A percentile compares a stretch with the other conserved stretches of the same genome.
Evolutionary conservation across 2,329 filamentous ascomycete genomes (phyloP).

Genomic region (Cercospora zeina): DNA sequence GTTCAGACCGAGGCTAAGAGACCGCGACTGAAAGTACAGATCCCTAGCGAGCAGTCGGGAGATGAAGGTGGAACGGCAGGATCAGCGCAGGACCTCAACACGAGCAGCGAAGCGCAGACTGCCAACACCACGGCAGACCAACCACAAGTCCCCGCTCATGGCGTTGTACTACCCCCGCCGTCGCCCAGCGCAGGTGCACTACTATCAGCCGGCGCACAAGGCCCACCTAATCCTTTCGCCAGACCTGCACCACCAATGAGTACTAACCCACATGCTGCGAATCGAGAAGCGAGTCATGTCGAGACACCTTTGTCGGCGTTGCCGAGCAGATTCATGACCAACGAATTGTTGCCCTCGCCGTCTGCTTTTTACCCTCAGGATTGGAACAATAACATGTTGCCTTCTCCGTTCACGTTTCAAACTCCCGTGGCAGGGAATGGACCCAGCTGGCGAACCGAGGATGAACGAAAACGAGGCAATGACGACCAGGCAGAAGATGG

Average conservation of each 20-base stretch:
- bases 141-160: constrained; percentile 47
- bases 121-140: constrained; percentile 47
- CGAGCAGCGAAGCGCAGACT: constrained; percentile 50
- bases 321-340: constrained; percentile 85
- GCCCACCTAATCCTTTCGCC: constrained; percentile 93
- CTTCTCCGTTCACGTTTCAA: constrained; percentile 88
- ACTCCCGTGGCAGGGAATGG: constrained; percentile 63
- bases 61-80: constrained; percentile 74
- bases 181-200: constrained; percentile 85
- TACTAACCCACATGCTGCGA: constrained; percentile 44
- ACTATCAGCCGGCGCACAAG: constrained; percentile 84
- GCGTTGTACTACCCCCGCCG: constrained; percentile 84
- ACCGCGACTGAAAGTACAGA: constrained; percentile 87
- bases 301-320: constrained; percentile 92
- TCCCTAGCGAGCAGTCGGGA: constrained; percentile 79
- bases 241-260: constrained; percentile 74
- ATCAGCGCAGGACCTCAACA: constrained; percentile 59
- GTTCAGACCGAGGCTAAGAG: constrained; percentile 67
- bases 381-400: constrained; percentile 79
- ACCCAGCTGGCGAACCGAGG: constrained; percentile 47
- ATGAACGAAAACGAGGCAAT: constrained; percentile 32
- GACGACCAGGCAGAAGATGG: constrained; percentile 33
- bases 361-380: constrained; percentile 83
- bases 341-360: constrained; percentile 84
- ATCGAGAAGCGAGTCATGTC: constrained; percentile 49